phyloP scores from a whole-genome alignment of 805 yeast species.

The Hanseniaspora occidentalis region DNA sequence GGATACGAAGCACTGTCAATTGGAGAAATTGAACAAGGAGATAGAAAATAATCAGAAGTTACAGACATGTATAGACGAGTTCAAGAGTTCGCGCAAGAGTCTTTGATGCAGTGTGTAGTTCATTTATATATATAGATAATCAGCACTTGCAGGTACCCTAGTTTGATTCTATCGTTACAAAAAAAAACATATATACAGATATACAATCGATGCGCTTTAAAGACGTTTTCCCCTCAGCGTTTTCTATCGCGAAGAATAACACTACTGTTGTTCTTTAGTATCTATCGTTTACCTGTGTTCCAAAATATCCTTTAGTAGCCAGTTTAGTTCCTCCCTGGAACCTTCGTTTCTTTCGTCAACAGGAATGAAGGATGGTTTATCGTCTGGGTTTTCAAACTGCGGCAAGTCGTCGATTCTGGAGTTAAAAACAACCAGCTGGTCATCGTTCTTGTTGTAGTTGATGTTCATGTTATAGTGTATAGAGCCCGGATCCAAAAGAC shows the following conservation, averaged over 20 bases:
- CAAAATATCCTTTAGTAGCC: conserved; percentile 60
- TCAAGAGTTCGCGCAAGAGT: not conserved
- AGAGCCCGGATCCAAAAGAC: conserved; percentile 55
- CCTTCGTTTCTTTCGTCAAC: conserved; percentile 34
- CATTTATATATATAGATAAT: not conserved
- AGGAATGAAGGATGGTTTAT: conserved; percentile 23
- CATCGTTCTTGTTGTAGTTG: conserved; percentile 47
- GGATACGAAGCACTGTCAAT: too few relatives aligned
- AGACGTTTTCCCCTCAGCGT: too few relatives aligned
- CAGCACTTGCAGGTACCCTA: not conserved
- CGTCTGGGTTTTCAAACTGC: conserved; percentile 15
- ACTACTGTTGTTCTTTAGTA: not conserved
- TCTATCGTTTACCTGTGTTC: conserved; percentile 13
- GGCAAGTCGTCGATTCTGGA: conserved; percentile 25
- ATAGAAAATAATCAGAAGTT: not conserved
- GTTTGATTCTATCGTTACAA: not conserved
- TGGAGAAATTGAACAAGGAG: conserved; percentile 1
- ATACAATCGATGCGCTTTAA: not conserved
- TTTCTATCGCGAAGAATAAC: too few relatives aligned
- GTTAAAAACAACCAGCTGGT: conserved; percentile 21
- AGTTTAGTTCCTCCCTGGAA: conserved; percentile 53
- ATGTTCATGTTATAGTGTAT: conserved; percentile 38
- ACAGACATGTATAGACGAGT: not conserved
- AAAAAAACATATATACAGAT: not conserved
- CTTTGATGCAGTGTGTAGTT: not conserved